Conservation (phyloP, 2,329 filamentous ascomycete genomes). For the Penicillium polonicum region DNA sequence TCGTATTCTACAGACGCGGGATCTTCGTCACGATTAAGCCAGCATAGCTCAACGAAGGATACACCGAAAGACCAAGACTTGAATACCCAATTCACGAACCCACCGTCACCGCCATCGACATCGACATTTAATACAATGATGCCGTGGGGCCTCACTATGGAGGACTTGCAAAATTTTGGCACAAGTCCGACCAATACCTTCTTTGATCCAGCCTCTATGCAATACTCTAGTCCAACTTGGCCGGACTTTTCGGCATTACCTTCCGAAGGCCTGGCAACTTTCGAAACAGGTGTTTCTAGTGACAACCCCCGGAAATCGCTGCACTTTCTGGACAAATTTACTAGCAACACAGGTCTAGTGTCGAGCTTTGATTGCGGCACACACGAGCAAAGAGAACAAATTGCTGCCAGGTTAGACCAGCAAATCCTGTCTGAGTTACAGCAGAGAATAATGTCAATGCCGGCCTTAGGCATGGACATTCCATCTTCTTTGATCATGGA, state of each 20-base stretch:
- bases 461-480: background rate
- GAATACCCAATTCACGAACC: background rate
- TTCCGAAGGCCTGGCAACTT: conserved; percentile 2
- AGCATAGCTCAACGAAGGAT: background rate
- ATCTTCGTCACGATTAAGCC: background rate
- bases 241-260: conserved; percentile 10
- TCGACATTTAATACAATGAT: background rate
- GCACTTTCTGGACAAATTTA: conserved; percentile 38
- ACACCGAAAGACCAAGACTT: background rate
- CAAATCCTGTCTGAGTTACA: background rate
- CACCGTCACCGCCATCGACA: background rate
- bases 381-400: conserved; percentile 30
- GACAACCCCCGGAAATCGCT: conserved; percentile 18
- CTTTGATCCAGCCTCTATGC: background rate
- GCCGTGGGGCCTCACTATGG: conserved; percentile 1
- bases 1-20: conserved; percentile 19
- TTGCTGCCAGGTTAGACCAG: conserved; percentile 9
- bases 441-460: background rate
- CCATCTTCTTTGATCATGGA: conserved; percentile 6
- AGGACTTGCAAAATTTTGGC: conserved; percentile 1
- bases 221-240: conserved; percentile 11
- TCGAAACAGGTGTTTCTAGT: background rate
- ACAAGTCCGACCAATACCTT: conserved; percentile 3
- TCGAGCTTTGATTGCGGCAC: conserved; percentile 41
- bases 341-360: conserved; percentile 38